These are phyloP conservation scores for Trichoderma sp. DNA, from an alignment of 2,329 filamentous ascomycete genomes.

Conservation along the genomic window DNA sequence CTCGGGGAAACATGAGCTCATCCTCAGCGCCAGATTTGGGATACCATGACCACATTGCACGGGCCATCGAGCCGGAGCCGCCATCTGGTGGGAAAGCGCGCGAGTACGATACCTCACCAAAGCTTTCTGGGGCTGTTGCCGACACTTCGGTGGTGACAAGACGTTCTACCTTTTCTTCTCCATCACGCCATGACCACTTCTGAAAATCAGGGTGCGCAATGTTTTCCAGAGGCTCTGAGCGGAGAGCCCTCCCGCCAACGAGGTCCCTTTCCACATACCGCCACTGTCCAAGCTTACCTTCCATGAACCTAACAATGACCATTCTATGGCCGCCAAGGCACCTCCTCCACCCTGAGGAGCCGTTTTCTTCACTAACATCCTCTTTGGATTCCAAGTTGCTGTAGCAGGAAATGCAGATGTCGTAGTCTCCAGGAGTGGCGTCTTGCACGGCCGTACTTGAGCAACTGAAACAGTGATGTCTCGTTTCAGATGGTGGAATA, in stretches of 20 bases:
- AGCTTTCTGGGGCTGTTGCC: conserved; percentile 38
- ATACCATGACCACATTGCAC: conserved; percentile 75
- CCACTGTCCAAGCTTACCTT: conserved; percentile 62
- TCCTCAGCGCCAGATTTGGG: conserved; percentile 62
- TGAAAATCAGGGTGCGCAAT: conserved; percentile 39
- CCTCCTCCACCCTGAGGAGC: conserved; percentile 75
- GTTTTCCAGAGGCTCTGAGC: conserved; percentile 51
- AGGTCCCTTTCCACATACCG: conserved; percentile 67
- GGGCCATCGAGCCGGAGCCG: conserved; percentile 61
- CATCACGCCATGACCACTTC: conserved; percentile 52
- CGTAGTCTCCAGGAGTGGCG: conserved; percentile 68
- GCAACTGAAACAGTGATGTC: conserved; percentile 80
- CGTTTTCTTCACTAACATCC: conserved; percentile 71
- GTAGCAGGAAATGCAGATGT: conserved; percentile 81
- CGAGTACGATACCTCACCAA: conserved; percentile 28
- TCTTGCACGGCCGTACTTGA: conserved; percentile 49
- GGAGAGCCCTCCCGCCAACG: conserved; percentile 72
- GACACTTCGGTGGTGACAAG: conserved; percentile 52
- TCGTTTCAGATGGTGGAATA: conserved; percentile 65
- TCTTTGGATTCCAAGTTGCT: conserved; percentile 58
- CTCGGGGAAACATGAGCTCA: conserved; percentile 79
- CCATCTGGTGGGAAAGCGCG: conserved; percentile 68
- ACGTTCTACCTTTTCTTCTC: conserved; percentile 40
- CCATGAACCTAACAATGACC: conserved; percentile 73
- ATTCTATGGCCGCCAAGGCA: conserved; percentile 81